These are phyloP conservation scores for Macroventuria anomochaeta DNA, from an alignment of 2,329 filamentous ascomycete genomes.

Conservation along the genomic window DNA sequence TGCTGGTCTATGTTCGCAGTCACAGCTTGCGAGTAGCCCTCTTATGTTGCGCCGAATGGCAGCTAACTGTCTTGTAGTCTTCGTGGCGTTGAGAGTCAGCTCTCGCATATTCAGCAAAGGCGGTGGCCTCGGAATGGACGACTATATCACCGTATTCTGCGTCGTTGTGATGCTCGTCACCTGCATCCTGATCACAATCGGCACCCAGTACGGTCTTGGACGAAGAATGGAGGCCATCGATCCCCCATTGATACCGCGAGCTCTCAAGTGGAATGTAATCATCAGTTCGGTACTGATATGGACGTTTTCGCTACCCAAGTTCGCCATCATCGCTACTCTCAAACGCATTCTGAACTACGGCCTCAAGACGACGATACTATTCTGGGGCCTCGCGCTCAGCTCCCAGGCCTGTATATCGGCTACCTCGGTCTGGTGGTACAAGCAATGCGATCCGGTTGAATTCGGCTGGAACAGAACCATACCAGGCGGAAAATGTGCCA, in stretches of 20 bases:
- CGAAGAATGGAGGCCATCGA: constrained; percentile 1
- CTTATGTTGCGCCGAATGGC: constrained; percentile 1
- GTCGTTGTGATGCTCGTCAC: constrained; percentile 2
- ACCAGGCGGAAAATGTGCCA: constrained; percentile 6
- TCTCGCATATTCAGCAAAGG: constrained; percentile 4
- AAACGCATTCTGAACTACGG: constrained; percentile 8
- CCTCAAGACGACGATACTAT: constrained; percentile 6
- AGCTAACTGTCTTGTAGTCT: constrained; percentile 5
- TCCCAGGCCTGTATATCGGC: constrained; percentile 6
- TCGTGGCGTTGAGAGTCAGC: constrained; percentile 6
- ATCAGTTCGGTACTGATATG: constrained; percentile 11
- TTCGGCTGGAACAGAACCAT: constrained; percentile 8
- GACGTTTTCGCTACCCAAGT: constrained; percentile 10
- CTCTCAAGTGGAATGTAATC: constrained; percentile 7
- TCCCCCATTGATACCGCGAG: constrained; percentile 5
- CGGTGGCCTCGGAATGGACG: constrained; percentile 1
- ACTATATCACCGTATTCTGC: constrained; percentile 6
- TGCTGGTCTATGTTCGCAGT: constrained; percentile 1
- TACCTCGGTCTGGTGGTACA: constrained; percentile 10
- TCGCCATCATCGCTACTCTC: constrained; percentile 8
- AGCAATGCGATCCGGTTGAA: constrained; percentile 7
- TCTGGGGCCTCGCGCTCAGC: constrained; percentile 8
- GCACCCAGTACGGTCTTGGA: constrained; percentile 5
- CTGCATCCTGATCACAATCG: constrained; percentile 5
- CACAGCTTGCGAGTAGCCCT: constrained; percentile 1